Evolutionary conservation across 805 yeast genomes (phyloP), one percentile per base, ranked within the genome.

Genomic region (Saccharomycopsis sp.): DNA sequence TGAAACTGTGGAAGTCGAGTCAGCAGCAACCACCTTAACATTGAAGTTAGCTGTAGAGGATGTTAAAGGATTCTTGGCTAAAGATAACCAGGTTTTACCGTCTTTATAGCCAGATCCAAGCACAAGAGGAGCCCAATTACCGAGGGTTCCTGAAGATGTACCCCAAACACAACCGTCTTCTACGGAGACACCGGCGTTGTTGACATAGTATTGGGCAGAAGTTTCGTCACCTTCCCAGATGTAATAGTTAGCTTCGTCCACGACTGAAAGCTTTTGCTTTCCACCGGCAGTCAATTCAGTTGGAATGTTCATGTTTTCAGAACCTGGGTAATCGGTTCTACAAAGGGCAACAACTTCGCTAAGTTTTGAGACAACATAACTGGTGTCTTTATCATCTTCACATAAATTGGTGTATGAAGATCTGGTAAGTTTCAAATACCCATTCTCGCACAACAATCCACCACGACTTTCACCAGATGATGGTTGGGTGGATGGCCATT

Each of bases 261-360:
- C 97, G 64, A 87, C 96, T 56, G 97, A 80, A 66, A 91, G 76
- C 60, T 87, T 86, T 68, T 79, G 73, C 42, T 72, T 62, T 54
- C 75, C 67, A 66, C 96, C 97, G 60, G 86, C 88, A 34, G 72
- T 72, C 56, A 92, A 86, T 62, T 81, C 76, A 61, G 97, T 92
- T 72, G 99, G 98, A 63, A 93, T 81, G 66, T 86, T 94, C 98
- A 93, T 94, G 82, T 91, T 91, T 79, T 93, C 99, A 64, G 97
- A 86, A 77, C 99, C 99, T 69, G 99, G 99, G 83, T 93, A 93
- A 74, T 93, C 99, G 62, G 99, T 93, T 79, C 97, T 87, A 82
- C 99, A 94, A 68, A 94, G 75, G 60, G 98, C 92, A 67, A 93
- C 91, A 56, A 79, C 79, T 60, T 86, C 70, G 64, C 72, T 69